Evolutionary conservation across 208 protist species (phyloP).

Genomic region (Novymonas esmeraldas): DNA sequence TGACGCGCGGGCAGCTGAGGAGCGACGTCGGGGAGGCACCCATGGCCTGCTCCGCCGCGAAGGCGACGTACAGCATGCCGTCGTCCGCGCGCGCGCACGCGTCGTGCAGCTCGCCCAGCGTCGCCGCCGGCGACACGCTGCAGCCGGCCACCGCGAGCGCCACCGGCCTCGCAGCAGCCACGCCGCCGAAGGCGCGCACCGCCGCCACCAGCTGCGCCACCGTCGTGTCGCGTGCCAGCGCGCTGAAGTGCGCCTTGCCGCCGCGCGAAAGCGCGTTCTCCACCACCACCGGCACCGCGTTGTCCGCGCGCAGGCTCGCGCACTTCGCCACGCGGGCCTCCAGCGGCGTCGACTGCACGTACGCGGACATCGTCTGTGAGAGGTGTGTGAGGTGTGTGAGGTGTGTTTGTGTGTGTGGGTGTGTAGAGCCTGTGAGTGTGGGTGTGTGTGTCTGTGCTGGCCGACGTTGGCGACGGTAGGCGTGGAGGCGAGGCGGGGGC

Average conservation of each 20-base stretch:
- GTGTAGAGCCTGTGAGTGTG: no score
- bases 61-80: no score
- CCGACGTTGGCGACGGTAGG: neutral
- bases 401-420: no score
- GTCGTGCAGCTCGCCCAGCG: no score
- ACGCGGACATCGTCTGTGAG: slow-evolving; percentile 5
- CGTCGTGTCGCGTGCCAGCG: slow-evolving; percentile 24
- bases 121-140: no score
- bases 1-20: no score
- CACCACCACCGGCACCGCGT: neutral
- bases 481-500: neutral
- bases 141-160: no score
- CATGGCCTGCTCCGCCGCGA: no score
- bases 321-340: slow-evolving; percentile 1
- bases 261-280: neutral
- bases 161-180: no score
- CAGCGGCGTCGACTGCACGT: slow-evolving; percentile 11
- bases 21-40: no score
- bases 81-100: no score
- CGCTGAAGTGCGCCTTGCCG: slow-evolving; percentile 25
- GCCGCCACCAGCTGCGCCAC: slow-evolving; percentile 22
- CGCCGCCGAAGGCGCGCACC: slow-evolving; percentile 27
- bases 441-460: no score
- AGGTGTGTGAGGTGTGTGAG: neutral
- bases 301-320: neutral